Base-by-base conservation (phyloP, 129 eudicot genomes). In the Chrysanthemum seticuspe region DNA sequence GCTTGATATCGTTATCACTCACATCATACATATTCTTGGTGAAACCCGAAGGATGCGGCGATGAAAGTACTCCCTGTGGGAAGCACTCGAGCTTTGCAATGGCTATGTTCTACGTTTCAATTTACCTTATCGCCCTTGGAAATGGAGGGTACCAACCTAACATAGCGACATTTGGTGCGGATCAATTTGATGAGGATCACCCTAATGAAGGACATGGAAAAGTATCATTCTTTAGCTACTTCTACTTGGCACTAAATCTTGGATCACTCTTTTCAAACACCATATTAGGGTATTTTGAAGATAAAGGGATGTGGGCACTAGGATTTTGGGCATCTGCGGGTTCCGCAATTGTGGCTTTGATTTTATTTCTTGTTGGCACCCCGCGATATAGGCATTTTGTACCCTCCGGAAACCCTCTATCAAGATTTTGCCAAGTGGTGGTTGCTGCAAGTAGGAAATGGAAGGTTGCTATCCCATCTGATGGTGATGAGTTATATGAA, bases 71-170 rank as follows among this genome's bases (percentile, higher is more conserved):
- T 11, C 80, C 85, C 23, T 91, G 97, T 44, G 81, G 86, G 57
- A 47, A 83, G 58, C 91, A 82, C 75, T 79, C 92, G 1, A 18
- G 51, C 76, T 15, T 76, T 21, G 87, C 86, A 13, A 71, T 76
- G 45, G 86, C 79, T 16, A 70, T 86, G 68, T 91, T 91, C 63
- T 82, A 91, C 60, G 49, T 86, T 2, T 88, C 96, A 9, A 86
- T 88, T 23, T 91, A 91, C 86, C 73, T 91, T 48, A 76, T 88
- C 49, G 96, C 96, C 23, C 85, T 91, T 55, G 97, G 97, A 5
- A 74, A 86, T 52, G 97, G 97, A 73, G 97, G 97, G 65, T 88
- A 91, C 62, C 97, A 91, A 77, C 97, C 97, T 18, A 91, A 76
- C 58, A 84, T 91, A 62, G 97, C 92, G 27, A 86, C 97, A 59